Base-by-base conservation (phyloP, 2,329 filamentous ascomycete genomes). In the Nothopassalora personata region DNA sequence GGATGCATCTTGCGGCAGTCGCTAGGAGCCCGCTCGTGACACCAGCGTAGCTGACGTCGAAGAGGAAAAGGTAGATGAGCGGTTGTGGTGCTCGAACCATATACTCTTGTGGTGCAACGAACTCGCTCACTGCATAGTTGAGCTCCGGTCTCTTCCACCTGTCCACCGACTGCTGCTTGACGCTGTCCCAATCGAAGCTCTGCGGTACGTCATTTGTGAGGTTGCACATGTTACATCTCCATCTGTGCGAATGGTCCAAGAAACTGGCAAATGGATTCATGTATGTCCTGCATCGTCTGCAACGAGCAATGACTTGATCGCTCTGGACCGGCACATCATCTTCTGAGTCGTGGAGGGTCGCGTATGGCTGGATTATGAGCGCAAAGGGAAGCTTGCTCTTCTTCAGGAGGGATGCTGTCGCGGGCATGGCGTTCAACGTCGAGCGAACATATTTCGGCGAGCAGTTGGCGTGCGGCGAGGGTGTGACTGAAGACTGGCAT, bases 161-260 rank as follows among this genome's bases (percentile, higher is more conserved):
- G 73, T 99, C 93, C 53, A 95, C 87, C 54, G 86, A 89, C 79
- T 96, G 92, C 76, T 97, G 93, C 56, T 91, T 82, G 48, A 90
- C 88, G 34, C 91, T 87, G 76, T 99, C 94, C 94, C 94, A 99
- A 74, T 99, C 94, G 67, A 99, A 99, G 39, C 92, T 92, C 76
- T 99, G 94, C n/a, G 94, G 94, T 43, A 97, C 93, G 69, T 99
- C 94, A 73, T 99, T 99, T 67, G 92, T 97, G 65, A 99, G 81
- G 75, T 96, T 97, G 76, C 94, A 99, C 92, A 99, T 97, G 78
- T 99, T 99, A 80, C 94, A 99, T 71, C 93, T 88, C 94, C 94
- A 99, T 72, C 94, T 85, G 77, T 99, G 94, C 50, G 94, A 94
- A 72, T 97, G 91, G 70, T 99, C 94, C 61, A 99, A 80, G 78